A percentile compares a stretch with the other conserved stretches of the same genome.
Evolutionary conservation across 2,329 filamentous ascomycete genomes (phyloP).

Genomic region (Ophiocordyceps camponoti-floridani): DNA sequence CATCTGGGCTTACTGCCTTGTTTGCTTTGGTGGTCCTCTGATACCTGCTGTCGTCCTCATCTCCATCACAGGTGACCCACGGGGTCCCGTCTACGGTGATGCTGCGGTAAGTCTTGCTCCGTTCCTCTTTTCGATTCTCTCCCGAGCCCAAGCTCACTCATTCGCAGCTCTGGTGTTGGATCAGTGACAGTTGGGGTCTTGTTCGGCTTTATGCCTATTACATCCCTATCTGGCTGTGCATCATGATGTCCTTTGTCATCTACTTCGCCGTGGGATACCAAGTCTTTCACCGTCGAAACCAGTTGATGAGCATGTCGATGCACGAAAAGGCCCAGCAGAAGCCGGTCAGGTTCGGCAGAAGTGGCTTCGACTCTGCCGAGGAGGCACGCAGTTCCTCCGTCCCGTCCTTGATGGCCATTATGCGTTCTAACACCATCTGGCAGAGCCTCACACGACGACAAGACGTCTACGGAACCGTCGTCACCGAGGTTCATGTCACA

Average conservation of each 20-base stretch:
- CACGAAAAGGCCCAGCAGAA: conserved; percentile 8
- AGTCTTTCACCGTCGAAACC: conserved; percentile 40
- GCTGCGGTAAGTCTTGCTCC: conserved; percentile 27
- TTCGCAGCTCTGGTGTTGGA: conserved; percentile 41
- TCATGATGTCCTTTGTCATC: conserved; percentile 32
- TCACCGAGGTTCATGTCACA: conserved; percentile 30
- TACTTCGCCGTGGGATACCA: conserved; percentile 39
- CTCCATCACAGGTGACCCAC: conserved; percentile 26
- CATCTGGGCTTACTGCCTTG: conserved; percentile 47
- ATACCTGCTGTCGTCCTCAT: conserved; percentile 48
- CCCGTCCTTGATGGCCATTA: not conserved
- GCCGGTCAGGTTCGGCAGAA: conserved; percentile 9
- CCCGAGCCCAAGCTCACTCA: not conserved
- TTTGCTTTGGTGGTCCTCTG: conserved; percentile 55
- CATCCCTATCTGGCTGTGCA: conserved; percentile 42
- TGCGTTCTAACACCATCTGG: conserved; percentile 4
- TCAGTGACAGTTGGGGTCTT: conserved; percentile 31
- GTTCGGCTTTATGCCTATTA: conserved; percentile 43
- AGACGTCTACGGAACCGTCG: conserved; percentile 25
- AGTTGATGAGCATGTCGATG: conserved; percentile 25
- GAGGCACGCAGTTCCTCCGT: conserved; percentile 9
- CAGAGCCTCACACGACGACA: conserved; percentile 11
- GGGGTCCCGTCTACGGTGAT: conserved; percentile 31
- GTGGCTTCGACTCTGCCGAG: conserved; percentile 14
- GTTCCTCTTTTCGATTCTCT: not conserved